These are phyloP conservation scores for Tetracladium setigerum DNA, from an alignment of 495 filamentous ascomycete species.

Conservation along the genomic window DNA sequence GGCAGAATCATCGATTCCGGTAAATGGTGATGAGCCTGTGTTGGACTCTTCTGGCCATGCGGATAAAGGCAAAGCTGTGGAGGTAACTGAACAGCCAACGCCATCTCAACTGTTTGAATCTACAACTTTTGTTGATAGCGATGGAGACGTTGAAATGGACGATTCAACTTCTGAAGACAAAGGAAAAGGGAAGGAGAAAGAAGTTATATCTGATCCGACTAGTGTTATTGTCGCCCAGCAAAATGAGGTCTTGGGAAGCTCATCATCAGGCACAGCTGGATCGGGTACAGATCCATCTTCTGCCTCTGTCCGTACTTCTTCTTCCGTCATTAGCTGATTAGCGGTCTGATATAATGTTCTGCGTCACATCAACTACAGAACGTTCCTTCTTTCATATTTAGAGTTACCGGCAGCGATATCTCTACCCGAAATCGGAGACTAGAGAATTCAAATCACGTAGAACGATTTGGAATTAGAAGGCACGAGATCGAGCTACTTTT, in stretches of 20 bases:
- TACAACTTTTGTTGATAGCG: slow-evolving; percentile 11
- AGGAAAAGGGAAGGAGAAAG: slow-evolving; percentile 10
- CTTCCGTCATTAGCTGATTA: slow-evolving; percentile 10
- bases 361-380: no score
- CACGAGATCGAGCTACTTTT: no score
- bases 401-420: no score
- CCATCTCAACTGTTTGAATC: no score
- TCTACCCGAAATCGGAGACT: no score
- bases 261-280: slow-evolving; percentile 9
- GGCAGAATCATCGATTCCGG: not conserved
- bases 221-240: not conserved
- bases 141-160: slow-evolving; percentile 18
- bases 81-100: not conserved
- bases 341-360: no score
- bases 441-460: no score
- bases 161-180: not conserved
- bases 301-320: slow-evolving; percentile 13
- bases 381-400: no score
- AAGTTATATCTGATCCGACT: not conserved
- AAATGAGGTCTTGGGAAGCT: slow-evolving; percentile 8
- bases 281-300: slow-evolving; percentile 14
- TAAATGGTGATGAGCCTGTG: not conserved
- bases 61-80: slow-evolving; percentile 20
- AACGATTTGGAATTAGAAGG: no score
- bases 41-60: not conserved